Evolutionary conservation across 2,329 filamentous ascomycete species (phyloP).

Genomic region (Fusarium siculi): DNA sequence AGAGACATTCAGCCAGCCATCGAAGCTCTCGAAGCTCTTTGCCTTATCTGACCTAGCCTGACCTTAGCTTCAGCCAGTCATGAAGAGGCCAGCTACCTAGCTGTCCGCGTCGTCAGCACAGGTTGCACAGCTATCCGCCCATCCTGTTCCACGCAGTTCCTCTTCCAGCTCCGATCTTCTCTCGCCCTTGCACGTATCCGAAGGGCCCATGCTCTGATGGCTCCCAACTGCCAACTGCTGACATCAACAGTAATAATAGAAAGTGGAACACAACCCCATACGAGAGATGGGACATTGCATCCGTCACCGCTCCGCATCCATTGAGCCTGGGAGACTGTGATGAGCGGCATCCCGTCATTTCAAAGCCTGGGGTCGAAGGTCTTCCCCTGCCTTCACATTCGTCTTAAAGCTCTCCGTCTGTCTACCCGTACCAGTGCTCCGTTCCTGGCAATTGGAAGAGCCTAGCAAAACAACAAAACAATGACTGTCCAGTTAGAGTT

Average conservation of each 20-base stretch:
- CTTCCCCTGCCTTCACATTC: slow-evolving; percentile 5
- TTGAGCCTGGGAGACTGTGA: slow-evolving; percentile 35
- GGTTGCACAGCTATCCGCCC: slow-evolving; percentile 22
- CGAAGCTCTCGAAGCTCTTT: slow-evolving; percentile 38
- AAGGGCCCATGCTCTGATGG: slow-evolving; percentile 35
- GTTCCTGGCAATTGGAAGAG: slow-evolving; percentile 29
- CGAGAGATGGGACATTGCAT: slow-evolving; percentile 31
- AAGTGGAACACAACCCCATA: slow-evolving; percentile 27
- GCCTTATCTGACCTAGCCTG: slow-evolving; percentile 27
- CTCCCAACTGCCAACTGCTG: slow-evolving; percentile 1
- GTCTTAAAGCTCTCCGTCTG: slow-evolving; percentile 12
- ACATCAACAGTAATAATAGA: slow-evolving; percentile 24
- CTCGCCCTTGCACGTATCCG: slow-evolving; percentile 31
- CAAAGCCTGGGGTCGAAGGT: slow-evolving; percentile 18
- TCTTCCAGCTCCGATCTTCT: slow-evolving; percentile 32
- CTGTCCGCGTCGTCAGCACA: slow-evolving; percentile 26
- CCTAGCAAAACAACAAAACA: slow-evolving; percentile 25
- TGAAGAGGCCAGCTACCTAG: slow-evolving; percentile 17
- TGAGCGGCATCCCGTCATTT: slow-evolving; percentile 20
- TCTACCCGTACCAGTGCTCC: slow-evolving; percentile 14
- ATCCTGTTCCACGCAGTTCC: slow-evolving; percentile 34
- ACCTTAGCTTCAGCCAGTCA: slow-evolving; percentile 39
- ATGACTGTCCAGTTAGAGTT: slow-evolving; percentile 31
- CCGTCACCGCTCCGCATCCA: slow-evolving; percentile 32
- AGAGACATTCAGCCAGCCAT: slow-evolving; percentile 31